Percentiles rank a stretch among this genome's conserved stretches.
Conservation (phyloP, 805 yeast species). For the Ogataea paraovalis region DNA sequence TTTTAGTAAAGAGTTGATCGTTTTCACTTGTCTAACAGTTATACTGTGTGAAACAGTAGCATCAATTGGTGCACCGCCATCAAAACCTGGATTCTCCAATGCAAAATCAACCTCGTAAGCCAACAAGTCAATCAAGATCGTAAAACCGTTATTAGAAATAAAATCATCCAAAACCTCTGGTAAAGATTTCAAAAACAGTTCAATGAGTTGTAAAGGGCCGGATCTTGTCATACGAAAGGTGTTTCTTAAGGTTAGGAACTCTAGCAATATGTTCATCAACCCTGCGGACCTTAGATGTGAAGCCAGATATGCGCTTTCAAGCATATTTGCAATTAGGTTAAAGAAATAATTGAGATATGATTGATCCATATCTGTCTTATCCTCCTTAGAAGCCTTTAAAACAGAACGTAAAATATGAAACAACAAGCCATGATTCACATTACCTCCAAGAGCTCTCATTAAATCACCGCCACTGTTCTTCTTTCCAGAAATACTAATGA, state of each 20-base stretch:
- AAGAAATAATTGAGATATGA: constrained; percentile 41
- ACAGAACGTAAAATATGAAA: constrained; percentile 68
- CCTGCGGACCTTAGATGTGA: constrained; percentile 72
- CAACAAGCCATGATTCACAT: constrained; percentile 78
- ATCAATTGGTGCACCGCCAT: constrained; percentile 52
- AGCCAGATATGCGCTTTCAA: constrained; percentile 51
- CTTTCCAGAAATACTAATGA: constrained; percentile 65
- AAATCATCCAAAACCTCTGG: constrained; percentile 59
- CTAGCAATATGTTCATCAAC: constrained; percentile 58
- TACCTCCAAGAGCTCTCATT: constrained; percentile 74
- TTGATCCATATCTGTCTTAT: constrained; percentile 23
- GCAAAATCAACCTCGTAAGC: constrained; percentile 64
- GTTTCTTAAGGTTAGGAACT: constrained; percentile 51
- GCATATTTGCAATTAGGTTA: constrained; percentile 57
- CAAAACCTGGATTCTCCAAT: constrained; percentile 51
- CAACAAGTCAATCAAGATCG: constrained; percentile 53
- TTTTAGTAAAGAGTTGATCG: constrained; percentile 56
- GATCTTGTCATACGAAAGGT: constrained; percentile 54
- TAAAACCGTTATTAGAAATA: constrained; percentile 63
- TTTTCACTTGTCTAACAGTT: constrained; percentile 56
- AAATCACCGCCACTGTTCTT: constrained; percentile 74
- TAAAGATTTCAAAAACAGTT: constrained; percentile 38
- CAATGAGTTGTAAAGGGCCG: constrained; percentile 58
- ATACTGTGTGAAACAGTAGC: constrained; percentile 47
- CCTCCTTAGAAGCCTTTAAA: constrained; percentile 43